Conservation (phyloP, 306 rosid genomes). For the Hippophae rhamnoides region DNA sequence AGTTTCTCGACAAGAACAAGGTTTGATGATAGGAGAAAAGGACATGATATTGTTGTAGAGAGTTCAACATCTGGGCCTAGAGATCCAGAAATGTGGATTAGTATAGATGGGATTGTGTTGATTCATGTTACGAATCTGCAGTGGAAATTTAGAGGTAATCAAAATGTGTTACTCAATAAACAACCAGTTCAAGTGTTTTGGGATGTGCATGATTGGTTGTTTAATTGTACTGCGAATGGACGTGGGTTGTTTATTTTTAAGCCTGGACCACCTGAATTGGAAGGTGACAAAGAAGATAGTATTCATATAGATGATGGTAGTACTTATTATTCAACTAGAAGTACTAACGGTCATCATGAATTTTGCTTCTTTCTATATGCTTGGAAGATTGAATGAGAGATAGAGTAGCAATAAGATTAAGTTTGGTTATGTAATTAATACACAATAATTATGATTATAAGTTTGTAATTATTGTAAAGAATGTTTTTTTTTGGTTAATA, state of each 20-base stretch:
- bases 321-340: constrained; percentile 45
- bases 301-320: constrained; percentile 39
- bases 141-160: constrained; percentile 88
- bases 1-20: constrained; percentile 56
- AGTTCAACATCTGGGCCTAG: constrained; percentile 42
- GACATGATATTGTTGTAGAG: constrained; percentile 72
- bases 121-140: constrained; percentile 77
- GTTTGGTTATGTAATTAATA: too few species aligned
- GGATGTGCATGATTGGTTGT: constrained; percentile 89
- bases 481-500: too few species aligned
- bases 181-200: constrained; percentile 68
- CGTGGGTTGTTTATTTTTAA: constrained; percentile 78
- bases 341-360: constrained; percentile 21
- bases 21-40: constrained; percentile 49
- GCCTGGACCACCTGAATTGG: constrained; percentile 46
- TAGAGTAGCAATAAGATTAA: neutral
- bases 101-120: constrained; percentile 73
- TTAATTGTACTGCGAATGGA: constrained; percentile 43
- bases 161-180: constrained; percentile 48
- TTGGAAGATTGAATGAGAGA: constrained; percentile 49
- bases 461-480: too few species aligned
- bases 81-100: constrained; percentile 94
- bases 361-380: constrained; percentile 58
- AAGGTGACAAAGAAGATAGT: constrained; percentile 49
- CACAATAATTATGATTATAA: too few species aligned